phyloP scores from a whole-genome alignment of 768 basidiomycete genomes.

The Pleurotus djamor region DNA sequence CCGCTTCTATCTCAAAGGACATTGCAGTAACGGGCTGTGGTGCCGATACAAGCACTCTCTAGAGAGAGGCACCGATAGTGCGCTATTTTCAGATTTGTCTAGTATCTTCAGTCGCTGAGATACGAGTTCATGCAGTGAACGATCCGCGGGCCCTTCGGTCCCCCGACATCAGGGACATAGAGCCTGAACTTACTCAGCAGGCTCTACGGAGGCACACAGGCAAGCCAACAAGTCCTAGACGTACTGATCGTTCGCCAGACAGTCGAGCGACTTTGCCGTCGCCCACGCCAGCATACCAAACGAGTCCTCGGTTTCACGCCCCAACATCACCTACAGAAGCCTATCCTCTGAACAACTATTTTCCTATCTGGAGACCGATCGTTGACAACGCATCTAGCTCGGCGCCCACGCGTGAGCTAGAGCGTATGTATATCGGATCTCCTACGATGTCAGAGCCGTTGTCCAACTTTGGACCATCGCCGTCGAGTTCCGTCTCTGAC shows the following conservation, averaged over 20 bases:
- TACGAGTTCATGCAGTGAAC: background rate
- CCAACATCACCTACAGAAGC: background rate
- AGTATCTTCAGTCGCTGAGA: background rate
- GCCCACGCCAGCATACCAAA: background rate
- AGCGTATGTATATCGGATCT: background rate
- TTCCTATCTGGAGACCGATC: constrained; percentile 1
- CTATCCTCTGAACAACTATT: background rate
- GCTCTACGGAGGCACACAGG: constrained; percentile 3
- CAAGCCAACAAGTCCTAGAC: constrained; percentile 2
- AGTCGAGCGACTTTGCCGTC: background rate
- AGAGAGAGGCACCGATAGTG: constrained; percentile 7
- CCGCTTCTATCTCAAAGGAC: constrained; percentile 31
- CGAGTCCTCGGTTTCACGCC: background rate
- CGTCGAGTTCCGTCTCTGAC: background rate
- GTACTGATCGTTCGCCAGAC: constrained; percentile 4
- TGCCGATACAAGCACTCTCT: constrained; percentile 36
- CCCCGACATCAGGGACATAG: constrained; percentile 7
- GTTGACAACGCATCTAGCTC: background rate
- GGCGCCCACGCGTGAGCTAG: background rate
- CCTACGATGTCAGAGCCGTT: background rate
- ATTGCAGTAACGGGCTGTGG: constrained; percentile 30
- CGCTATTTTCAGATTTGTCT: background rate
- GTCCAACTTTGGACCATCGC: background rate
- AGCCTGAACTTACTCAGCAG: constrained; percentile 4
- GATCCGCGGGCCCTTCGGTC: constrained; percentile 3